These are phyloP conservation scores for Microbotryomycetes sp. DNA, from an alignment of 1,284 basidiomycete species.

Conservation along the genomic window DNA sequence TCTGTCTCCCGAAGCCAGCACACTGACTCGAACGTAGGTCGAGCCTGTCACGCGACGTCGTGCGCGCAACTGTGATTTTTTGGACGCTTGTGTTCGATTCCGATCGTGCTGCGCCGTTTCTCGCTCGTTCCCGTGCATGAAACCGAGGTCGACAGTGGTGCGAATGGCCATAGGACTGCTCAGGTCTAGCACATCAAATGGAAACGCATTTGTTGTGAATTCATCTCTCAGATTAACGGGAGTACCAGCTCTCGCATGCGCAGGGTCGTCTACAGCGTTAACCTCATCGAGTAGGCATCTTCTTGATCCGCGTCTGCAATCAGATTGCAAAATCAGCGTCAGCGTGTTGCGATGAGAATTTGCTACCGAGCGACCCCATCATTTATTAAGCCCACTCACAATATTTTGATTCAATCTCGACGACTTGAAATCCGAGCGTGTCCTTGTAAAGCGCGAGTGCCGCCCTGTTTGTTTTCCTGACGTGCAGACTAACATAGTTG, in stretches of 20 bases:
- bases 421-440: conserved; percentile 70
- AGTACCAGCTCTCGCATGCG: background rate
- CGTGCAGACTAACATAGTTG: conserved; percentile 70
- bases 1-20: too few relatives aligned
- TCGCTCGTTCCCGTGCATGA: too few relatives aligned
- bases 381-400: conserved; percentile 39
- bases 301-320: conserved; percentile 44
- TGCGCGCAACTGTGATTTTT: too few relatives aligned
- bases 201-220: too few relatives aligned
- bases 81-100: too few relatives aligned
- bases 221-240: background rate
- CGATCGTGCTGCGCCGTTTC: too few relatives aligned
- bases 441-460: conserved; percentile 75
- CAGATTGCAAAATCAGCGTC: background rate
- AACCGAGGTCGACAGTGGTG: too few relatives aligned
- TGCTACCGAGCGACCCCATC: background rate
- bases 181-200: too few relatives aligned
- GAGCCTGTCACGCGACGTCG: too few relatives aligned
- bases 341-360: background rate
- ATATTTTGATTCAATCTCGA: conserved; percentile 69
- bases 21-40: too few relatives aligned
- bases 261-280: background rate
- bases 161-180: too few relatives aligned
- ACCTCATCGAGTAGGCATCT: conserved; percentile 26
- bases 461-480: conserved; percentile 77